Evolutionary conservation across 2,329 filamentous ascomycete species (phyloP).

Genomic region (Fusarium sp.): DNA sequence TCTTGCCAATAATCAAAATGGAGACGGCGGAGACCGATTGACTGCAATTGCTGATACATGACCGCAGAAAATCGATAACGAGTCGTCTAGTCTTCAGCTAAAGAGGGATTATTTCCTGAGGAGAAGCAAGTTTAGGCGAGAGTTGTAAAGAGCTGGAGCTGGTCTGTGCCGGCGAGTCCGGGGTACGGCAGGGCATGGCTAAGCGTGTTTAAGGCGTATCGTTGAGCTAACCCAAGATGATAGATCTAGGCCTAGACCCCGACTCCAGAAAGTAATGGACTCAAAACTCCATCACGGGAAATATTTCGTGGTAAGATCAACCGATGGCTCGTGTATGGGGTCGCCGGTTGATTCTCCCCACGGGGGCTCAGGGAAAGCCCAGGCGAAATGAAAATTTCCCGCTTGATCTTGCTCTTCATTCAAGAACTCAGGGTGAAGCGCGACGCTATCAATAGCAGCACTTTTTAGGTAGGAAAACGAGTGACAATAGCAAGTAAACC

Average conservation of each 20-base stretch:
- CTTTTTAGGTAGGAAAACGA: neutral
- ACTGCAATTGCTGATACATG: constrained; percentile 7
- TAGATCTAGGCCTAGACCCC: neutral
- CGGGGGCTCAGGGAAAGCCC: neutral
- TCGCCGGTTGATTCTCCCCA: neutral
- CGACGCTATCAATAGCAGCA: neutral
- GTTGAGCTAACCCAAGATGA: constrained; percentile 1
- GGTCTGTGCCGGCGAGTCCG: constrained; percentile 25
- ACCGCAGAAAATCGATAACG: constrained; percentile 10
- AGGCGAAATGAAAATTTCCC: neutral
- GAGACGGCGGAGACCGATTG: neutral
- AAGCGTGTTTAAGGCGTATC: neutral
- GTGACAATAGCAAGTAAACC: neutral
- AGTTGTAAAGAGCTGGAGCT: constrained; percentile 3
- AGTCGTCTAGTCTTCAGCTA: neutral
- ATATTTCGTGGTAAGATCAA: constrained; percentile 13
- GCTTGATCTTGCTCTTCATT: neutral
- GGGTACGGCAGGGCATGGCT: neutral
- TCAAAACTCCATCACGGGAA: constrained; percentile 14
- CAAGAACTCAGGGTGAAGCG: neutral
- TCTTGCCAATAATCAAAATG: neutral
- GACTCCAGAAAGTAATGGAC: neutral
- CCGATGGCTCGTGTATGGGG: constrained; percentile 8
- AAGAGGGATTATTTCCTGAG: neutral
- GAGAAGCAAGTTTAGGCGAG: constrained; percentile 25